phyloP scores from a whole-genome alignment of 164 flowering plant genomes.

The Santalum album region DNA sequence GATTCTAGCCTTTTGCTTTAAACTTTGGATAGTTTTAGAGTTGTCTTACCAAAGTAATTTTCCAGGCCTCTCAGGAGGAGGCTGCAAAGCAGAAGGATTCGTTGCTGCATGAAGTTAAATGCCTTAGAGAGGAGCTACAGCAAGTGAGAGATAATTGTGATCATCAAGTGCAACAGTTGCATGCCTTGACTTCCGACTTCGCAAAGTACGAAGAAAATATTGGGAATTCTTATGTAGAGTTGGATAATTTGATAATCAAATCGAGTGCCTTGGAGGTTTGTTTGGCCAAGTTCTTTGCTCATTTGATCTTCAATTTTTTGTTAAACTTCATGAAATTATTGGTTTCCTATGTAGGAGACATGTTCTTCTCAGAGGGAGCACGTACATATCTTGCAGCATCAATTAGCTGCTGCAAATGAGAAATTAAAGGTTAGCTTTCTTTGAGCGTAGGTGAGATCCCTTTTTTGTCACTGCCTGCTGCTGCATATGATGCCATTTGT shows the following conservation, averaged over 20 bases:
- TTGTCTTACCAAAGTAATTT: not conserved
- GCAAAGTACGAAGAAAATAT: conserved; percentile 38
- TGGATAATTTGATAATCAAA: conserved; percentile 38
- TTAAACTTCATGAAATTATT: no score
- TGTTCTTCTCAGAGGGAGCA: conserved; percentile 25
- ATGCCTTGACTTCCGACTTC: conserved; percentile 31
- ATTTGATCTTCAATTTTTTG: not conserved
- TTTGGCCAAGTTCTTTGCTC: not conserved
- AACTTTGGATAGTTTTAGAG: not conserved
- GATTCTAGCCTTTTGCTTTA: no score
- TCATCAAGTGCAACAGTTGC: conserved; percentile 27
- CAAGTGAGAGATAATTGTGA: conserved; percentile 64
- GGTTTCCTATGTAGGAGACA: conserved; percentile 19
- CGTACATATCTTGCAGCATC: conserved; percentile 17
- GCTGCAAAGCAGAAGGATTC: conserved; percentile 42
- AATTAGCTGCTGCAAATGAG: conserved; percentile 25
- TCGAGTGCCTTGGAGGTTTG: conserved; percentile 59
- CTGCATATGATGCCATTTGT: no score
- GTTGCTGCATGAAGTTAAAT: conserved; percentile 30
- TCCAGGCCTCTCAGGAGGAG: conserved; percentile 48
- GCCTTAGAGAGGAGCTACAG: conserved; percentile 41
- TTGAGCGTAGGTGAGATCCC: no score
- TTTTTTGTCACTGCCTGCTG: not conserved
- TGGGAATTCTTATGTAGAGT: conserved; percentile 38
- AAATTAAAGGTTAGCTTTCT: conserved; percentile 22